phyloP scores from a whole-genome alignment of 768 basidiomycete species.

The Gymnopilus dilepis region DNA sequence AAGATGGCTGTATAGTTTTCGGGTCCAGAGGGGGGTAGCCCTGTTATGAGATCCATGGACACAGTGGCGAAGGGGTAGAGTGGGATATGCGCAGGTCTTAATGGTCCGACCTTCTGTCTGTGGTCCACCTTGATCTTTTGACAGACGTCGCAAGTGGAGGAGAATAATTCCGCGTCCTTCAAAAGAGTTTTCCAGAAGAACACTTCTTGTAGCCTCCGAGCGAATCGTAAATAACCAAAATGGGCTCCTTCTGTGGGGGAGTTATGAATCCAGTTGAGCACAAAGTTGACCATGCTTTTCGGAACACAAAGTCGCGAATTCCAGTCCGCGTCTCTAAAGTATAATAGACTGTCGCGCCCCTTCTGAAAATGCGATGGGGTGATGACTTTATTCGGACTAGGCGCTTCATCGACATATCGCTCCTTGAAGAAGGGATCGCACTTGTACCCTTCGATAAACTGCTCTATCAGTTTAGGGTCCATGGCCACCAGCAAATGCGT shows the following conservation, averaged over 20 bases:
- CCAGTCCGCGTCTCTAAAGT: conserved; percentile 26
- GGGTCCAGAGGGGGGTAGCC: conserved; percentile 24
- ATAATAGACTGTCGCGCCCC: conserved; percentile 23
- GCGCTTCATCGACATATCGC: not conserved
- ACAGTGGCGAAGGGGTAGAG: conserved; percentile 25
- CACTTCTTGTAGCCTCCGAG: conserved; percentile 8
- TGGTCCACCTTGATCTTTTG: conserved; percentile 31
- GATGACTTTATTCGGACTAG: not conserved
- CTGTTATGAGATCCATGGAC: conserved; percentile 27
- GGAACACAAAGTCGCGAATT: conserved; percentile 26
- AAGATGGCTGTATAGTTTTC: conserved; percentile 24
- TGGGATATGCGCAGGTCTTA: conserved; percentile 25
- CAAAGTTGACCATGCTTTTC: not conserved
- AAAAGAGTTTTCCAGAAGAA: conserved; percentile 17
- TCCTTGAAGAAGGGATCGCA: conserved; percentile 3
- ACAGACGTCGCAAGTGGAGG: conserved; percentile 26
- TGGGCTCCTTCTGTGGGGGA: conserved; percentile 19
- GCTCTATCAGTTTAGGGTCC: conserved; percentile 9
- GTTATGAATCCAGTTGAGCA: conserved; percentile 23
- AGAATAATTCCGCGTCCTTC: conserved; percentile 20
- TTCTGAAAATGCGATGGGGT: conserved; percentile 16
- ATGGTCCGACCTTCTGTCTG: conserved; percentile 21
- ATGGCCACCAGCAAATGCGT: conserved; percentile 4
- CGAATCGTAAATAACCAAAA: conserved; percentile 9
- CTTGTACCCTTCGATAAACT: conserved; percentile 22